A percentile compares a stretch with the other conserved stretches of the same genome.
Evolutionary conservation across 768 basidiomycete species (phyloP).

Genomic region (Lentinula aciculospora): DNA sequence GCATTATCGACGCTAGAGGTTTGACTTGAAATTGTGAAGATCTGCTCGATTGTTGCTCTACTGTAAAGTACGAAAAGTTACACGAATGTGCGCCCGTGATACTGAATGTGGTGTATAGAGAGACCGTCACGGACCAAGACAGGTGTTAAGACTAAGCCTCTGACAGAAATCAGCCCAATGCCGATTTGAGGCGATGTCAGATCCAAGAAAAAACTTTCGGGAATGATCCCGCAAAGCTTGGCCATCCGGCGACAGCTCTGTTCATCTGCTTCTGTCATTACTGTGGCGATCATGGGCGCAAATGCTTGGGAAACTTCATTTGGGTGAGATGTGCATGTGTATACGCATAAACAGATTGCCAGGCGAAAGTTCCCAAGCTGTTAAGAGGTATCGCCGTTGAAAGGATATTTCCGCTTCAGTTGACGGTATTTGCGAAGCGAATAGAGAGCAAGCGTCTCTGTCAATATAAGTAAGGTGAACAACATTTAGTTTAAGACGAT

Average conservation of each 20-base stretch:
- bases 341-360: neutral
- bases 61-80: neutral
- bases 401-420: conserved; percentile 66
- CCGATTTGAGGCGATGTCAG: neutral
- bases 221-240: neutral
- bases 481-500: neutral
- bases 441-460: conserved; percentile 81
- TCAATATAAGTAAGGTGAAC: neutral
- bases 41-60: neutral
- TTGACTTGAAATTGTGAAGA: neutral
- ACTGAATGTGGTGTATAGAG: neutral
- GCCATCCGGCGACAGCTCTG: neutral
- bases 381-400: neutral
- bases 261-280: conserved; percentile 8
- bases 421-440: conserved; percentile 80
- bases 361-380: neutral
- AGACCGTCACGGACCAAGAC: neutral
- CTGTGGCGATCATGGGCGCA: conserved; percentile 93
- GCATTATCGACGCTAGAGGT: neutral
- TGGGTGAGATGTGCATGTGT: neutral
- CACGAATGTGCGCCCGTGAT: neutral
- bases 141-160: neutral
- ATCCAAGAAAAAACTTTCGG: neutral
- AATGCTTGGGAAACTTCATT: conserved; percentile 50
- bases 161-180: no score